Conservation (phyloP, 495 filamentous ascomycete genomes). For the Pseudoneurospora amorphoporcata region DNA sequence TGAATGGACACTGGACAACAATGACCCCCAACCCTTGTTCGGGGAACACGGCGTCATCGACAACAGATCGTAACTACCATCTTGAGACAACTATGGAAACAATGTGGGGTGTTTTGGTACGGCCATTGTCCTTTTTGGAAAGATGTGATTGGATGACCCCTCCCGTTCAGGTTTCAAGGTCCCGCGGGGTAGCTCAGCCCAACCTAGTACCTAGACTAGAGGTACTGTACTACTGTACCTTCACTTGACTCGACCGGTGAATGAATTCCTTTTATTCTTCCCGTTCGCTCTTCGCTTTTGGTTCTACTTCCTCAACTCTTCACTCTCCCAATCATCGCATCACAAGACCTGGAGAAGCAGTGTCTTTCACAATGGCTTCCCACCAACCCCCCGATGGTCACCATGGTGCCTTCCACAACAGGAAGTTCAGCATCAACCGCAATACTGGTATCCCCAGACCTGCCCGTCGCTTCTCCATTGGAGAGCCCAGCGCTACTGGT, state of each 20-base stretch:
- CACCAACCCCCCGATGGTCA: background rate
- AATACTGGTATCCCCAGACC: slow-evolving; percentile 41
- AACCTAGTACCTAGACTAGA: no score
- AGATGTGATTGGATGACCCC: background rate
- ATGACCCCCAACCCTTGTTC: background rate
- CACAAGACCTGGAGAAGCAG: background rate
- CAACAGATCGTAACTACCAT: no score
- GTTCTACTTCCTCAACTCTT: background rate
- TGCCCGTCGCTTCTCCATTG: slow-evolving; percentile 41
- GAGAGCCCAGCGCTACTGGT: slow-evolving; percentile 42
- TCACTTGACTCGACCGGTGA: no score
- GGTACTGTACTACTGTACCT: no score
- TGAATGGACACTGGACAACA: background rate
- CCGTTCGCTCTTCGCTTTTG: background rate
- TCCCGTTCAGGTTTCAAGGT: background rate
- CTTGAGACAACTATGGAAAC: no score
- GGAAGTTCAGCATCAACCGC: slow-evolving; percentile 50
- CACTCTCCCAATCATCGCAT: background rate
- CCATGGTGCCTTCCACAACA: slow-evolving; percentile 35
- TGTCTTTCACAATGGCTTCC: background rate
- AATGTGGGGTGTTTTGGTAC: background rate
- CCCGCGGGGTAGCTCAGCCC: background rate
- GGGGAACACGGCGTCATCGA: background rate
- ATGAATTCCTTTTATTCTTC: background rate
- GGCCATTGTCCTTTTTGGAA: background rate